Conservation (phyloP, 495 filamentous ascomycete genomes). For the Talaromyces ruber region DNA sequence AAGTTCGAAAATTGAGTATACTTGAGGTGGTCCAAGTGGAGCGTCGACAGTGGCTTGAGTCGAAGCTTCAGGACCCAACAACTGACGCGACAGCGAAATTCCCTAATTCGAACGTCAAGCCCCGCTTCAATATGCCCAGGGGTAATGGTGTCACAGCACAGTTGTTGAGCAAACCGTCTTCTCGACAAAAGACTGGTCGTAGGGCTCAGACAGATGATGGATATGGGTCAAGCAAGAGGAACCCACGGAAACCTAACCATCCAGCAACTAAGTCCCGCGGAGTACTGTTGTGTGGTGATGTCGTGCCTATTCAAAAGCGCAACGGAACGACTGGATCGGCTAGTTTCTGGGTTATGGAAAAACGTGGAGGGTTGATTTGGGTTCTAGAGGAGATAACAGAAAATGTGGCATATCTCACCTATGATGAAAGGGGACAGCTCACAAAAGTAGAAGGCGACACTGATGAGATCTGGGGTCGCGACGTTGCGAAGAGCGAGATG, state of each 20-base stretch:
- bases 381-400: constrained; percentile 96
- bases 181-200: constrained; percentile 47
- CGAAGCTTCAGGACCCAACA: constrained; percentile 60
- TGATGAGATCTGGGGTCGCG: constrained; percentile 73
- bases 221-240: constrained; percentile 56
- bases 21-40: constrained; percentile 89
- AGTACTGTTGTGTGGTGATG: constrained; percentile 90
- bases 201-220: constrained; percentile 70
- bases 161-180: constrained; percentile 80
- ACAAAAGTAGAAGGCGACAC: constrained; percentile 57
- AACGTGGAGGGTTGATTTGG: constrained; percentile 89
- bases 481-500: constrained; percentile 53
- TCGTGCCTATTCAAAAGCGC: constrained; percentile 91
- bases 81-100: constrained; percentile 36
- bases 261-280: constrained; percentile 71
- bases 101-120: constrained; percentile 23
- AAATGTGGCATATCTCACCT: constrained; percentile 66
- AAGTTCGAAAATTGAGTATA: constrained; percentile 91
- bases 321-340: constrained; percentile 87
- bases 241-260: constrained; percentile 42
- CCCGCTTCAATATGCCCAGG: constrained; percentile 33
- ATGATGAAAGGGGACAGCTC: constrained; percentile 67
- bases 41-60: constrained; percentile 79
- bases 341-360: constrained; percentile 97
- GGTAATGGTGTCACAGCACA: constrained; percentile 79